Evolutionary conservation across 2,329 filamentous ascomycete genomes (phyloP).

Genomic region (Graphiopsis chlorocephala): DNA sequence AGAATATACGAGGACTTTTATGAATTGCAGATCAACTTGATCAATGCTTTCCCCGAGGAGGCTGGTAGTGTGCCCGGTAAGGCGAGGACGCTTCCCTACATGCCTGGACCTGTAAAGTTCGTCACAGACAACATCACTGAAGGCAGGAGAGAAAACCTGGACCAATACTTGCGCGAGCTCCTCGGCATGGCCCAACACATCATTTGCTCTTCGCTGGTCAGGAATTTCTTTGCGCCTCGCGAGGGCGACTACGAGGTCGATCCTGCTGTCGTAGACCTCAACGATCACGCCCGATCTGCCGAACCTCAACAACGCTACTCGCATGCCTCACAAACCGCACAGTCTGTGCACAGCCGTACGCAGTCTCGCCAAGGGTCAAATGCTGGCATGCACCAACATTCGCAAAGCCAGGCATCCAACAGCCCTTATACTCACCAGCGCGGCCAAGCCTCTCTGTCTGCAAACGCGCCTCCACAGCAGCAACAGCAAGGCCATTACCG

Average conservation of each 20-base stretch:
- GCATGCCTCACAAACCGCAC: conserved; percentile 28
- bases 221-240: conserved; percentile 85
- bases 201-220: conserved; percentile 76
- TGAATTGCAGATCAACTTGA: conserved; percentile 92
- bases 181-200: conserved; percentile 82
- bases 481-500: conserved; percentile 26
- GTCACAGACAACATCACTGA: conserved; percentile 98
- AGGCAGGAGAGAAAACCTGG: conserved; percentile 84
- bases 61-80: conserved; percentile 76
- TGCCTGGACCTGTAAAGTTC: conserved; percentile 96
- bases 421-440: conserved; percentile 23
- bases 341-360: conserved; percentile 18
- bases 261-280: conserved; percentile 55
- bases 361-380: conserved; percentile 23
- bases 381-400: conserved; percentile 22
- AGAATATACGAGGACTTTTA: conserved; percentile 99
- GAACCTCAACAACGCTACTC: conserved; percentile 59
- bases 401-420: conserved; percentile 18
- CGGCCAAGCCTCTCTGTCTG: conserved; percentile 20
- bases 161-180: conserved; percentile 93
- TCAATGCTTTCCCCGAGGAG: conserved; percentile 87
- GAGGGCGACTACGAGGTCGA: conserved; percentile 94
- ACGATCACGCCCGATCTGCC: conserved; percentile 68
- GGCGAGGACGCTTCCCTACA: conserved; percentile 85
- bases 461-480: conserved; percentile 19